phyloP scores from a whole-genome alignment of 1,284 basidiomycete species.

The Austroboletus novae-zelandiae region DNA sequence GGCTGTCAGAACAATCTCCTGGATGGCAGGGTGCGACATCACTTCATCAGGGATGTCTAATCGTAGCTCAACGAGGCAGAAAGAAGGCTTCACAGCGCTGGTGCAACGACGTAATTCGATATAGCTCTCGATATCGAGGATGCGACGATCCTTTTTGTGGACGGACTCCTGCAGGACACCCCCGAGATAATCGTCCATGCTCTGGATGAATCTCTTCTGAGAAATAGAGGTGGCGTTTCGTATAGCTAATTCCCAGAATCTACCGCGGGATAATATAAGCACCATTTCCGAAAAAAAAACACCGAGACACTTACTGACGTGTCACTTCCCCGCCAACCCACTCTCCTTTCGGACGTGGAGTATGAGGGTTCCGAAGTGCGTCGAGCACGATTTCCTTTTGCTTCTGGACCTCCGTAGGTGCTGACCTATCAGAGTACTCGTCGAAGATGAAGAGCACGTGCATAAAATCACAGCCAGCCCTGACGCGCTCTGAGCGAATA shows the following conservation, averaged over 20 bases:
- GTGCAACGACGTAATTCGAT: slow-evolving; percentile 7
- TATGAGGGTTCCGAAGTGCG: slow-evolving; percentile 26
- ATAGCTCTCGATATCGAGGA: slow-evolving; percentile 39
- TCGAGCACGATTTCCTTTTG: slow-evolving; percentile 37
- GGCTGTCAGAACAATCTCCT: slow-evolving; percentile 4
- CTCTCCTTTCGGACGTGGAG: slow-evolving; percentile 11
- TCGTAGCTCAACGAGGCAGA: background rate
- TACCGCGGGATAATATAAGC: background rate
- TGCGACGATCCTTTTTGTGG: slow-evolving; percentile 30
- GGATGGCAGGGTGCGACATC: slow-evolving; percentile 3
- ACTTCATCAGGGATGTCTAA: slow-evolving; percentile 15
- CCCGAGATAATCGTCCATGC: slow-evolving; percentile 31
- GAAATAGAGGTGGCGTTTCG: background rate
- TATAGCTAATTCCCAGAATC: slow-evolving; percentile 12
- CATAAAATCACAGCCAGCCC: slow-evolving; percentile 40
- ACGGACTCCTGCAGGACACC: slow-evolving; percentile 36
- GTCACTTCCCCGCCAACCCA: slow-evolving; percentile 13
- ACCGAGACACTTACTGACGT: slow-evolving; percentile 11
- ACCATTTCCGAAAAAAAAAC: too few relatives aligned
- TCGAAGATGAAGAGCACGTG: slow-evolving; percentile 43
- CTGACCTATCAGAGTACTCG: slow-evolving; percentile 39
- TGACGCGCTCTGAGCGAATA: slow-evolving; percentile 5
- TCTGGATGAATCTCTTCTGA: slow-evolving; percentile 33
- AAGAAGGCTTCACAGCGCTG: slow-evolving; percentile 1
- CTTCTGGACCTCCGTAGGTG: slow-evolving; percentile 24